These are phyloP conservation scores for Ilyonectria robusta DNA, from an alignment of 2,329 filamentous ascomycete genomes.

Conservation along the genomic window DNA sequence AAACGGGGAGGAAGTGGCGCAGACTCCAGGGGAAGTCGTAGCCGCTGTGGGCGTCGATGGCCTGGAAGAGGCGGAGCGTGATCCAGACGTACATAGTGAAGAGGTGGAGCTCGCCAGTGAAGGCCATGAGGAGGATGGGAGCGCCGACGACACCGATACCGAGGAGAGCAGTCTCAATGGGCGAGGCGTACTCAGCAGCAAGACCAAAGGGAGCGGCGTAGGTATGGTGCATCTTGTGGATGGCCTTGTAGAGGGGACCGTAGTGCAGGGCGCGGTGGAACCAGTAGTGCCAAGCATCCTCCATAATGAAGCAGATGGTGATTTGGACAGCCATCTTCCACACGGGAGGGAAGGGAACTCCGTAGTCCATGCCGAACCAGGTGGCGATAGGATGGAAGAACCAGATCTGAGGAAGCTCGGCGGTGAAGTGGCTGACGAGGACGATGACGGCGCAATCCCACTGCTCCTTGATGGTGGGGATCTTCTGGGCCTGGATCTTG, in stretches of 20 bases:
- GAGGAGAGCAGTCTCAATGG: slow-evolving; percentile 96
- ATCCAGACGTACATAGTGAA: slow-evolving; percentile 99
- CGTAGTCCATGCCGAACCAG: slow-evolving; percentile 89
- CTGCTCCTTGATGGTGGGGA: slow-evolving; percentile 93
- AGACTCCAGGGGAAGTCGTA: slow-evolving; percentile 99
- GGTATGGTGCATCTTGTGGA: slow-evolving; percentile 99
- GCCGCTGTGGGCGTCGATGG: slow-evolving; percentile 96
- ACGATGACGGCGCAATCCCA: slow-evolving; percentile 95
- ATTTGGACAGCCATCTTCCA: slow-evolving; percentile 94
- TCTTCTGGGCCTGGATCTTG: slow-evolving; percentile 93
- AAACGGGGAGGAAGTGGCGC: slow-evolving; percentile 96
- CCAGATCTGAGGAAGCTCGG: slow-evolving; percentile 99
- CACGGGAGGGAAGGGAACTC: slow-evolving; percentile 88
- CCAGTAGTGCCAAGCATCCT: slow-evolving; percentile 99
- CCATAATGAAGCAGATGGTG: slow-evolving; percentile 92
- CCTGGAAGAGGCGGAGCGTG: slow-evolving; percentile 91
- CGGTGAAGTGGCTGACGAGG: slow-evolving; percentile 95
- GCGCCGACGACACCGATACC: slow-evolving; percentile 87
- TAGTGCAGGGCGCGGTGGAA: slow-evolving; percentile 93
- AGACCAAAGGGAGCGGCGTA: slow-evolving; percentile 98
- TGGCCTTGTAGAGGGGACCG: slow-evolving; percentile 93
- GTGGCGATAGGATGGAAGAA: slow-evolving; percentile 98
- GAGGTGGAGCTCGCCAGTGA: slow-evolving; percentile 92
- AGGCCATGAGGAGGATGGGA: slow-evolving; percentile 85
- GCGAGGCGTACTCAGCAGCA: slow-evolving; percentile 96